These are phyloP conservation scores for Teratosphaeria destructans DNA, from an alignment of 2,329 filamentous ascomycete genomes.

Conservation along the genomic window DNA sequence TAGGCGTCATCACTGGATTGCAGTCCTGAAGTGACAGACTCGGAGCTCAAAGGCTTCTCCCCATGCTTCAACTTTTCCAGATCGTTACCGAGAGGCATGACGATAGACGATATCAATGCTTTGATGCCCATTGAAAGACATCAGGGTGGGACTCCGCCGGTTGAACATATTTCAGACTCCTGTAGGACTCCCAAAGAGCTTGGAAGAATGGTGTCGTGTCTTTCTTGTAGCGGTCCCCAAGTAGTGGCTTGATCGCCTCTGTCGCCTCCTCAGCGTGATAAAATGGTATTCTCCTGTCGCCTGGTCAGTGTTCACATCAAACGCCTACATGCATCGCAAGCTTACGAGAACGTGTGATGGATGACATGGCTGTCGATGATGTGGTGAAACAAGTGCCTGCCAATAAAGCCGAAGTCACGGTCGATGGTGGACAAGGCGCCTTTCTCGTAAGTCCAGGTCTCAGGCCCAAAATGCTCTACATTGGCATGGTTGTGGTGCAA, in stretches of 20 bases:
- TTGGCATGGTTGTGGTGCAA: conserved; percentile 57
- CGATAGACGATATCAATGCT: background rate
- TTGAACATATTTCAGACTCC: background rate
- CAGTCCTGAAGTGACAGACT: too few relatives aligned
- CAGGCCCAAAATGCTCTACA: conserved; percentile 48
- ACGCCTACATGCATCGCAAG: background rate
- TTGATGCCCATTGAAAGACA: background rate
- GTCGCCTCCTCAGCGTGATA: background rate
- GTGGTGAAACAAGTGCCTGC: conserved; percentile 52
- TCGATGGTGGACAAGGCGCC: conserved; percentile 54
- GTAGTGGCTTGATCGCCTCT: background rate
- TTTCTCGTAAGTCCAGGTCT: conserved; percentile 51
- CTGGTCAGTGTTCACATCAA: background rate
- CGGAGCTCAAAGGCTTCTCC: too few relatives aligned
- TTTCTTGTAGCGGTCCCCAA: background rate
- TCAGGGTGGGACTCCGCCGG: background rate
- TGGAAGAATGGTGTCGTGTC: background rate
- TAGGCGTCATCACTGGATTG: too few relatives aligned
- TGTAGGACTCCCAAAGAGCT: background rate
- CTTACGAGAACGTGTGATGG: conserved; percentile 41
- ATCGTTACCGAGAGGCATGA: background rate
- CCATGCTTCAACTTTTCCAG: too few relatives aligned
- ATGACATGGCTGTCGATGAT: conserved; percentile 55
- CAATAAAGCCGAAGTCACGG: conserved; percentile 54
- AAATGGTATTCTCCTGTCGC: background rate